These are phyloP conservation scores for Mortierella sp. DNA, from an alignment of 371 early-diverging fungal species.

Conservation along the genomic window DNA sequence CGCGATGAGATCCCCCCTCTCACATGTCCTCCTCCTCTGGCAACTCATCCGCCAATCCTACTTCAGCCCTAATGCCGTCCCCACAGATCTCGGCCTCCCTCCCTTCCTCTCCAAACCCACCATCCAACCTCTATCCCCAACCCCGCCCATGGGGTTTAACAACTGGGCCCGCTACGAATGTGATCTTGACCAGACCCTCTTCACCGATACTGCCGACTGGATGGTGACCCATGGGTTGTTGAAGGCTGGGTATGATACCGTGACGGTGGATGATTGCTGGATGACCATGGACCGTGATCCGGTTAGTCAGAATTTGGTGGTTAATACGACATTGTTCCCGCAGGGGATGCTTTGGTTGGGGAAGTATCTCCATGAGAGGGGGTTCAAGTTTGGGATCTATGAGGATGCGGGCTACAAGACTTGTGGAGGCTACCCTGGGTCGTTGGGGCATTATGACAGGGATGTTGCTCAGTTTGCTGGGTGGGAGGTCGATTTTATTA, in stretches of 20 bases:
- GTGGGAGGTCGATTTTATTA: constrained; percentile 58
- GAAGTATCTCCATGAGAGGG: constrained; percentile 47
- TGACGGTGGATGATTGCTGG: constrained; percentile 61
- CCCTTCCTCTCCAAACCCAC: background rate
- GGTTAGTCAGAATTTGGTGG: constrained; percentile 21
- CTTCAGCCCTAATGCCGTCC: background rate
- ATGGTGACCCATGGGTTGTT: constrained; percentile 52
- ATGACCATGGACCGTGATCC: constrained; percentile 49
- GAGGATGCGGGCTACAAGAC: constrained; percentile 63
- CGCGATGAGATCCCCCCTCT: constrained; percentile 36
- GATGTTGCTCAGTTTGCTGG: constrained; percentile 53
- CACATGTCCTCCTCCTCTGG: constrained; percentile 42
- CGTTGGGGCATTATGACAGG: constrained; percentile 49
- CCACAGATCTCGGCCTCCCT: constrained; percentile 20
- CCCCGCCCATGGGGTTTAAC: constrained; percentile 61
- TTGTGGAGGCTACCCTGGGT: constrained; percentile 65
- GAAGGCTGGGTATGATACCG: constrained; percentile 48
- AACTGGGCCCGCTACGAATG: constrained; percentile 60
- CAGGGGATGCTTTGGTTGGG: constrained; percentile 54
- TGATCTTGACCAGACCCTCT: constrained; percentile 50
- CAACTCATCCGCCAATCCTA: constrained; percentile 32
- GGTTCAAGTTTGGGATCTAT: constrained; percentile 65
- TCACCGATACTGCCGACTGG: constrained; percentile 55
- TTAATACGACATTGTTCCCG: constrained; percentile 54
- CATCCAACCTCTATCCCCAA: constrained; percentile 24